phyloP scores from a whole-genome alignment of 257 asterid species.

The Capsicum rhomboideum region DNA sequence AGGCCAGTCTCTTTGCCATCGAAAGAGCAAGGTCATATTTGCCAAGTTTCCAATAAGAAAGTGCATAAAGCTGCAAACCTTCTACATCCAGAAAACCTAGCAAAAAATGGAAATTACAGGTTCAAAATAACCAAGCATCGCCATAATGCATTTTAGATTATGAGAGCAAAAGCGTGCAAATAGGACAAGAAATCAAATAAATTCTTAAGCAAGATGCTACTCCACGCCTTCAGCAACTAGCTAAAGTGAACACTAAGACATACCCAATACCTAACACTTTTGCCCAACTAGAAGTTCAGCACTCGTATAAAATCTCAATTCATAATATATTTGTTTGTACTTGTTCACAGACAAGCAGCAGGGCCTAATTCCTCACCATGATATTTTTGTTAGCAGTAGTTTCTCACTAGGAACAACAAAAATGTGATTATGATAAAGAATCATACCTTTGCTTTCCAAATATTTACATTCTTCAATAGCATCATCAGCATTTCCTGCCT shows the following conservation, averaged over 20 bases:
- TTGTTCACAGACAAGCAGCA: not conserved
- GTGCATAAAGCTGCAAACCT: conserved; percentile 75
- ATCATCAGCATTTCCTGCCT: conserved; percentile 69
- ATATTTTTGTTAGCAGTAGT: not conserved
- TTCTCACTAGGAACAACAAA: not conserved
- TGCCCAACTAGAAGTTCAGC: not conserved
- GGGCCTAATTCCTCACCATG: not conserved
- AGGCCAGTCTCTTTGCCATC: conserved; percentile 52
- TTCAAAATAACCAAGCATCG: not conserved
- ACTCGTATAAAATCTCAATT: not conserved
- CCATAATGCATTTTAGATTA: not conserved
- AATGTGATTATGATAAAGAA: conserved; percentile 1
- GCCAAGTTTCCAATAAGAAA: conserved; percentile 78
- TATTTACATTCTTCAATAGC: conserved; percentile 75
- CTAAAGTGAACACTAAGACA: not conserved
- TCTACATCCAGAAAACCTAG: conserved; percentile 75
- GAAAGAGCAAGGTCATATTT: conserved; percentile 65
- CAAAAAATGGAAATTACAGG: conserved; percentile 8
- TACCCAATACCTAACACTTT: not conserved
- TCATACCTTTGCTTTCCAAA: conserved; percentile 63
- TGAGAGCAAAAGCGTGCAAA: not conserved
- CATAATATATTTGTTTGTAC: not conserved
- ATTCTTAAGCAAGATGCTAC: not conserved
- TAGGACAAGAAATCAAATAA: not conserved
- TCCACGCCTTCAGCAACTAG: not conserved